Evolutionary conservation across 305 asterid species (phyloP).

Genomic region (Fraxinus platypoda): DNA sequence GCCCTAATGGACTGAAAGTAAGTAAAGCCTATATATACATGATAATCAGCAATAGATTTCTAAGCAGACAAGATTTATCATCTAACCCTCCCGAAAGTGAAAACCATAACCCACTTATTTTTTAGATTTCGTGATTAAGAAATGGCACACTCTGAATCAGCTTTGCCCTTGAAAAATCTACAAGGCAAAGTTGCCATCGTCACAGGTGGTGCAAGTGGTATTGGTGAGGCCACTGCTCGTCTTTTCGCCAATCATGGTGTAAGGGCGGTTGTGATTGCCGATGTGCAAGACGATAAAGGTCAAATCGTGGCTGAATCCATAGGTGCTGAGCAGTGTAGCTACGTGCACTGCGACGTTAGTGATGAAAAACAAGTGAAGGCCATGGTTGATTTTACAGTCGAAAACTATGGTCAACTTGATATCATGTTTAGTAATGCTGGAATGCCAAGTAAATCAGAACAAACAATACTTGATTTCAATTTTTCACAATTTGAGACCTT

Average conservation of each 20-base stretch:
- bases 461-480: slow-evolving; percentile 36
- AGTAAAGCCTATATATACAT: neutral
- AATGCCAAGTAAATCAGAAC: slow-evolving; percentile 1
- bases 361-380: slow-evolving; percentile 43
- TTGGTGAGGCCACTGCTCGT: slow-evolving; percentile 48
- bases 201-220: slow-evolving; percentile 58
- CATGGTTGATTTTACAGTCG: slow-evolving; percentile 35
- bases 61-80: neutral
- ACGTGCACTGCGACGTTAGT: slow-evolving; percentile 37
- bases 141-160: slow-evolving; percentile 1
- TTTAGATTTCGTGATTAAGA: neutral
- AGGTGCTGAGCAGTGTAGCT: slow-evolving; percentile 33
- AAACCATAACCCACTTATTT: neutral
- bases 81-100: neutral
- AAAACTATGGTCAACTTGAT: slow-evolving; percentile 34
- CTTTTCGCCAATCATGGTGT: slow-evolving; percentile 37
- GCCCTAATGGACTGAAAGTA: neutral
- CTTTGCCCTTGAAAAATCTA: slow-evolving; percentile 25
- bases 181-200: slow-evolving; percentile 47
- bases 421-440: slow-evolving; percentile 48
- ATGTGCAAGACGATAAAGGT: slow-evolving; percentile 41
- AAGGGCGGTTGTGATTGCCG: slow-evolving; percentile 40
- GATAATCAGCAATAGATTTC: neutral
- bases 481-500: slow-evolving; percentile 22
- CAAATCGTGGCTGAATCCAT: slow-evolving; percentile 31